Conservation (phyloP, 2,329 filamentous ascomycete genomes). For the Neodidymelliopsis sp. region DNA sequence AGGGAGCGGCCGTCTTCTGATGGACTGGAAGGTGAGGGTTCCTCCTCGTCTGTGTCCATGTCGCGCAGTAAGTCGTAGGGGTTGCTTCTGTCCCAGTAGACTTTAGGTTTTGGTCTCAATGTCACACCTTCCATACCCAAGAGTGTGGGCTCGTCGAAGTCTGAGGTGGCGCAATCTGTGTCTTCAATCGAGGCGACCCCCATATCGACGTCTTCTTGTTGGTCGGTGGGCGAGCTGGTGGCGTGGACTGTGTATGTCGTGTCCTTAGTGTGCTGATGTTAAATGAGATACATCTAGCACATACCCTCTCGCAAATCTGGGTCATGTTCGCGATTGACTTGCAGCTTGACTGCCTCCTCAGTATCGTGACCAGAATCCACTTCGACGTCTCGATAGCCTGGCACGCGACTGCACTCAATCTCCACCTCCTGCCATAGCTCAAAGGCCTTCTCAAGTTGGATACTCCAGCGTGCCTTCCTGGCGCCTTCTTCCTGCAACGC, state of each 20-base stretch:
- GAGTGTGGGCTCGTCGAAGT: background rate
- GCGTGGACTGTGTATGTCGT: too few relatives aligned
- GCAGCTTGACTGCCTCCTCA: too few relatives aligned
- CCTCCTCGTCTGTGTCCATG: background rate
- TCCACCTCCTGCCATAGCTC: constrained; percentile 13
- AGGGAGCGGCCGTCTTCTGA: background rate
- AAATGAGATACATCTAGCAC: too few relatives aligned
- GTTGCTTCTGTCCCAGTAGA: background rate
- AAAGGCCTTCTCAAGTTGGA: constrained; percentile 4
- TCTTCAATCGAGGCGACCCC: background rate
- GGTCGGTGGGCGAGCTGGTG: too few relatives aligned
- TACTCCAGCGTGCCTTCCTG: background rate
- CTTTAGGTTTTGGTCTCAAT: background rate
- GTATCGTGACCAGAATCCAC: background rate
- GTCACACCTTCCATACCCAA: background rate
- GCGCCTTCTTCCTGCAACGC: constrained; percentile 6
- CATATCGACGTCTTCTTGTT: too few relatives aligned
- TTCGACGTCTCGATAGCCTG: constrained; percentile 1
- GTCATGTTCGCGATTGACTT: background rate
- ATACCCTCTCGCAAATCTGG: background rate
- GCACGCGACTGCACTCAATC: constrained; percentile 10
- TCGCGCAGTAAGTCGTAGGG: background rate
- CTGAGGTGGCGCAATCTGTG: background rate
- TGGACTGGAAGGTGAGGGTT: background rate
- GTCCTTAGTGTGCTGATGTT: too few relatives aligned